phyloP scores from a whole-genome alignment of 2,329 filamentous ascomycete species.

The Dothistroma pini region DNA sequence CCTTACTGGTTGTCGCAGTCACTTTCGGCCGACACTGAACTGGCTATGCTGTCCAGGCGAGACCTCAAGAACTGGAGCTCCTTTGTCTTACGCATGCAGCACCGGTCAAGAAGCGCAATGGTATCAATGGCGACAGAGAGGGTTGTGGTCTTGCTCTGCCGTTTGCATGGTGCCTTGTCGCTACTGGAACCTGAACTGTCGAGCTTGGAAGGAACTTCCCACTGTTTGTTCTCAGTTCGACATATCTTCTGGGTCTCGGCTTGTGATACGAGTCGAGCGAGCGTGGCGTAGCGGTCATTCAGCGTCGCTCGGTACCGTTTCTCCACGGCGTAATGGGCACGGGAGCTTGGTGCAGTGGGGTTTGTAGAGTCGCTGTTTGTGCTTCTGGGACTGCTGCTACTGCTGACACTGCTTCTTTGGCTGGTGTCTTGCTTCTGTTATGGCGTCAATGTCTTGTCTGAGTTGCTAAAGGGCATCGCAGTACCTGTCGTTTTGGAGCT shows the following conservation, averaged over 20 bases:
- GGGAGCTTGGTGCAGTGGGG: neutral
- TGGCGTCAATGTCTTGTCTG: neutral
- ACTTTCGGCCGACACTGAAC: neutral
- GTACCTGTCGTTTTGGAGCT: neutral
- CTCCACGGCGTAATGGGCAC: slow-evolving; percentile 41
- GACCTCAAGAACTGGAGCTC: slow-evolving; percentile 12
- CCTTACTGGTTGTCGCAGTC: neutral
- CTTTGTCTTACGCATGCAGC: slow-evolving; percentile 14
- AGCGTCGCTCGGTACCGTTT: slow-evolving; percentile 24
- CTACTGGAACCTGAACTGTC: slow-evolving; percentile 10
- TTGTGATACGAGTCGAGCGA: slow-evolving; percentile 17
- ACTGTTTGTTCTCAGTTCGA: slow-evolving; percentile 15
- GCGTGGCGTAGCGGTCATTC: slow-evolving; percentile 19
- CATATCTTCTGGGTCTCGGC: slow-evolving; percentile 19
- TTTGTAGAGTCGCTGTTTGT: neutral
- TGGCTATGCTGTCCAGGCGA: slow-evolving; percentile 5
- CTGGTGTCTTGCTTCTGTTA: neutral
- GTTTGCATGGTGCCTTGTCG: slow-evolving; percentile 16
- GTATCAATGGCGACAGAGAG: slow-evolving; percentile 20
- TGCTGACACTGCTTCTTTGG: neutral
- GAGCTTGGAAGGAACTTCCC: slow-evolving; percentile 18
- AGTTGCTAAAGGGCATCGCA: neutral
- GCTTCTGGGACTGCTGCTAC: neutral
- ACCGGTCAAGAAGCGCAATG: slow-evolving; percentile 14
- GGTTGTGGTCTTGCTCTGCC: slow-evolving; percentile 22